Evolutionary conservation across 208 protist genomes (phyloP), one percentile per base, ranked within the genome.

Genomic region (Naegleria fowleri): DNA sequence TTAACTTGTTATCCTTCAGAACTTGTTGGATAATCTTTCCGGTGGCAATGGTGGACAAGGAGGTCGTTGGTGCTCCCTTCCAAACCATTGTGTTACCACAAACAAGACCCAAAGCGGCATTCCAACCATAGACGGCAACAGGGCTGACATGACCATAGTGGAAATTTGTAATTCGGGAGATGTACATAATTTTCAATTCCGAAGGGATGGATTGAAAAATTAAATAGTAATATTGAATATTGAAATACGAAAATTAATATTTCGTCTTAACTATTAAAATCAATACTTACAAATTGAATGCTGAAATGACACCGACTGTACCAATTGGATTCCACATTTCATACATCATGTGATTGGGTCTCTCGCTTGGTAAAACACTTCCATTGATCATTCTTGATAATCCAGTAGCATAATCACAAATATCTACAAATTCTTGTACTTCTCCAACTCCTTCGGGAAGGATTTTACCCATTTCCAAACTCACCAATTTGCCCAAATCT

Each of bases 401-500:
- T 48, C 96, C 96, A 75, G 86, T 75, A 4, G 96, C 96, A 90
- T 92, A 97, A 89, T 97, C 96, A 67, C 95, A 97, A 22, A 97
- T 94, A 91, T 97, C 96, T 83, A 97, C 91, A 41, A 93, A 95
- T 91, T 97, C 96, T 92, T 97, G 95, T 39, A 97, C 95, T 91
- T 97, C 95, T 76, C 95, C 95, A 39, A 93, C 86, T 22, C 94
- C 95, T 86, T 96, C 95, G 16, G 92, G 88, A 41, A 92, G 86
- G 79, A 97, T 97, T 91, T 97, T 97, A 88, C 95, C 95, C 93
- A 96, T 94, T 90, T 97, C 95, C 13, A 97, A 91, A 43, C 94
- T 92, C 38, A 97, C 92, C 0, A 97, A 91, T 83, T 93, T 85
- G 33, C 92, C 93, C 29, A 97, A 91, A 67, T 92, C 52, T 48